Percentiles rank a stretch among this genome's conserved stretches.
Conservation (phyloP, 495 filamentous ascomycete species). For the Rostrohypoxylon terebratum region DNA sequence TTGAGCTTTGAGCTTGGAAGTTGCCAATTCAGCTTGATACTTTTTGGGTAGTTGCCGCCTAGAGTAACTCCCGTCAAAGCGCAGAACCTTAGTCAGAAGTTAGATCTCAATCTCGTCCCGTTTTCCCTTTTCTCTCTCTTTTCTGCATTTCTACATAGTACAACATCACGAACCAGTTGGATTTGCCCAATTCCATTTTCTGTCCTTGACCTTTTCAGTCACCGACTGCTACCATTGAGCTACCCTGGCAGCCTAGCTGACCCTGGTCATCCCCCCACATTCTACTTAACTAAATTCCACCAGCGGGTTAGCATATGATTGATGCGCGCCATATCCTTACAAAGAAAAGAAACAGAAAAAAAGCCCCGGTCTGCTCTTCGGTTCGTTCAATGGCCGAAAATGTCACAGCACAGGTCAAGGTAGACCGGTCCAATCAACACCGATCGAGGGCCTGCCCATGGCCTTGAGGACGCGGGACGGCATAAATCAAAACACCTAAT, state of each 20-base stretch:
- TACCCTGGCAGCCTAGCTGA: conserved; percentile 20
- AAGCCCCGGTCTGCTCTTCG: conserved; percentile 31
- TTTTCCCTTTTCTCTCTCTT: not conserved
- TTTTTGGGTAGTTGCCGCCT: not conserved
- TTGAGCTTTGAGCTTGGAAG: not conserved
- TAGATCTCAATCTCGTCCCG: conserved; percentile 17
- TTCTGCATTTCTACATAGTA: too few relatives aligned
- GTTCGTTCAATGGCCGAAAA: conserved; percentile 44
- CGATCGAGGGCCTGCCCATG: conserved; percentile 21
- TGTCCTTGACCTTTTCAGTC: conserved; percentile 33
- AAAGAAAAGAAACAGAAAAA: conserved; percentile 13
- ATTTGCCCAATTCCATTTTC: conserved; percentile 22
- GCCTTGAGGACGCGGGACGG: conserved; percentile 10
- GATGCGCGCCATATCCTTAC: conserved; percentile 28
- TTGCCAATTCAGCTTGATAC: not conserved
- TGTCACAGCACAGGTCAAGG: conserved; percentile 27
- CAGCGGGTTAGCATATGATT: conserved; percentile 29
- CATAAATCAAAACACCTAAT: conserved; percentile 41
- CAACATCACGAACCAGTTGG: conserved; percentile 16
- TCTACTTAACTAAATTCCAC: conserved; percentile 33
- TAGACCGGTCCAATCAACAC: conserved; percentile 38
- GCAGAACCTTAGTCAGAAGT: conserved; percentile 23
- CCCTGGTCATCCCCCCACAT: conserved; percentile 30
- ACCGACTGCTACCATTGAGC: conserved; percentile 42
- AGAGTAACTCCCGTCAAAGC: conserved; percentile 25